phyloP scores from a whole-genome alignment of 2,329 filamentous ascomycete species.

The Hirsutella thompsonii region DNA sequence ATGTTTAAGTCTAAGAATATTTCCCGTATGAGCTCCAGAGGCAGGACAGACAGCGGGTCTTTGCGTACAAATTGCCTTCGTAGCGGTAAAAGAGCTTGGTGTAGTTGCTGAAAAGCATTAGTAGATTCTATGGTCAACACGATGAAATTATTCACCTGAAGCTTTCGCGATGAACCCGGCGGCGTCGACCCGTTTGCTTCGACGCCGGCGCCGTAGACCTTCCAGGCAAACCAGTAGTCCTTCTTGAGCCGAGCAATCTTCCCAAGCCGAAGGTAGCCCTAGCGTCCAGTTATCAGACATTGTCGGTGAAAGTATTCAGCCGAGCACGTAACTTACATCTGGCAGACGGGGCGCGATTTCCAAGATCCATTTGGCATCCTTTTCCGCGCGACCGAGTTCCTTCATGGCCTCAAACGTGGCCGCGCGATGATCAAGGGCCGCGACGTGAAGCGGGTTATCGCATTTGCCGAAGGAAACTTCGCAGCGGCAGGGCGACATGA shows the following conservation, averaged over 20 bases:
- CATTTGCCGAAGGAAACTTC: constrained; percentile 25
- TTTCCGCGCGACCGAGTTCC: constrained; percentile 22
- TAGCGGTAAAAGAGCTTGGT: constrained; percentile 19
- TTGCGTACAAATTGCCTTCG: constrained; percentile 18
- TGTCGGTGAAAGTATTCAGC: background rate
- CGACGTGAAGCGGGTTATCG: constrained; percentile 21
- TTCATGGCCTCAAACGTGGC: constrained; percentile 25
- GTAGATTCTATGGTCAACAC: background rate
- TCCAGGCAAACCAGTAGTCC: constrained; percentile 24
- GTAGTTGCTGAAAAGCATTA: constrained; percentile 16
- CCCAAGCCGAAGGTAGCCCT: constrained; percentile 29
- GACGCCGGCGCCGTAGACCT: constrained; percentile 25
- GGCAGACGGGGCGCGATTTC: constrained; percentile 26
- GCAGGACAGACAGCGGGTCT: constrained; percentile 21
- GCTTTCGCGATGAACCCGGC: constrained; percentile 16
- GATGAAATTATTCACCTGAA: constrained; percentile 15
- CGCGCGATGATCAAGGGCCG: constrained; percentile 27
- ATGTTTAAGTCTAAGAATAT: constrained; percentile 23
- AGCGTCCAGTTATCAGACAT: constrained; percentile 2
- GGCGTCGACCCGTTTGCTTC: constrained; percentile 15
- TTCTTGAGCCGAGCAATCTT: constrained; percentile 25
- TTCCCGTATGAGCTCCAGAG: constrained; percentile 21
- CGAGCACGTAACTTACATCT: constrained; percentile 17
- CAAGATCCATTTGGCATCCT: constrained; percentile 29
- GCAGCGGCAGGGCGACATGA: constrained; percentile 26